Conservation (phyloP, 2,329 filamentous ascomycete genomes). For the Fusarium pseudoanthophilum region DNA sequence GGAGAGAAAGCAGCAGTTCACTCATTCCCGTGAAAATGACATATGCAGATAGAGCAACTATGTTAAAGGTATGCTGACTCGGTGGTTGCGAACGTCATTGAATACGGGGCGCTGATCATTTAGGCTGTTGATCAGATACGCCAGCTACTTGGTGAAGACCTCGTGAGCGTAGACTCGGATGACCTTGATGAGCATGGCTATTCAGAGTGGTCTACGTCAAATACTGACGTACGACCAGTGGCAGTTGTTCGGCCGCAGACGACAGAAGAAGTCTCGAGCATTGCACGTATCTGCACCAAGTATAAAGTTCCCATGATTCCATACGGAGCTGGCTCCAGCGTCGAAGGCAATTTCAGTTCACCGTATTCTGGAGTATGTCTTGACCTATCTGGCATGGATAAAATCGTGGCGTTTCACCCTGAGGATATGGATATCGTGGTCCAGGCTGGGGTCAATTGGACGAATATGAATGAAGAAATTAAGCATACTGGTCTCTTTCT, state of each 20-base stretch:
- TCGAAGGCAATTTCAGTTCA: constrained; percentile 77
- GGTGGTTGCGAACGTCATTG: fast-evolving
- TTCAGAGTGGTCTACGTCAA: neutral
- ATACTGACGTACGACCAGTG: constrained; percentile 68
- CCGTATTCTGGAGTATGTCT: constrained; percentile 75
- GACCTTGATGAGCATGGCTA: constrained; percentile 60
- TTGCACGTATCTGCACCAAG: constrained; percentile 71
- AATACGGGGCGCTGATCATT: neutral
- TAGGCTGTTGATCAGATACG: constrained; percentile 1
- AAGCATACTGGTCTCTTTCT: constrained; percentile 72
- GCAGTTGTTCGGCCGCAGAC: constrained; percentile 72
- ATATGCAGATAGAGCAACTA: neutral
- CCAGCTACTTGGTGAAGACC: constrained; percentile 59
- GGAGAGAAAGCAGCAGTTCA: neutral
- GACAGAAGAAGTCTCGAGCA: constrained; percentile 71
- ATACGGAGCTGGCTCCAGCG: constrained; percentile 77
- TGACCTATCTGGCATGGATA: constrained; percentile 75
- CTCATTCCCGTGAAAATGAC: neutral
- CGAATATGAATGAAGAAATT: constrained; percentile 72
- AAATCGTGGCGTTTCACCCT: constrained; percentile 70
- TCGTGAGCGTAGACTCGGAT: constrained; percentile 68
- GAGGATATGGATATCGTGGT: constrained; percentile 79
- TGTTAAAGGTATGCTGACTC: neutral
- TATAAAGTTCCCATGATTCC: constrained; percentile 76
- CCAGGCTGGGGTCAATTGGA: constrained; percentile 76